Evolutionary conservation across 495 filamentous ascomycete genomes (phyloP).

Genomic region (Xylaria flabelliformis): DNA sequence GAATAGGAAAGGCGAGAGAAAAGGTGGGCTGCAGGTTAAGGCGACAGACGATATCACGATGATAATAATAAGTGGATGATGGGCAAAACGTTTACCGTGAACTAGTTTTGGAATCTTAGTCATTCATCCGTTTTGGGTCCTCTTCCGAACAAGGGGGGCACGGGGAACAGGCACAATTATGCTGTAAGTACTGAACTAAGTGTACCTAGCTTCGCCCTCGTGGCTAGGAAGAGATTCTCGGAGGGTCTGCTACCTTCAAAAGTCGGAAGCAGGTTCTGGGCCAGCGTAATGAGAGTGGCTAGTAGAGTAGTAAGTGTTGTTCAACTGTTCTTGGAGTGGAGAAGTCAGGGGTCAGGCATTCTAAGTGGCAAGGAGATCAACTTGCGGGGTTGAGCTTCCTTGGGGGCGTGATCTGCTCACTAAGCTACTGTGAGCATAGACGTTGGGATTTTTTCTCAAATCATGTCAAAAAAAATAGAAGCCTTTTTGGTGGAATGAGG

Average conservation of each 20-base stretch:
- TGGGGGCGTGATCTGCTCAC: conserved; percentile 3
- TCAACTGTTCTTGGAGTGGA: conserved; percentile 8
- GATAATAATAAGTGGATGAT: neutral
- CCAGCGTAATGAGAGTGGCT: neutral
- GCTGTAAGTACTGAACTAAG: neutral
- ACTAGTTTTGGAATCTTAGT: conserved; percentile 11
- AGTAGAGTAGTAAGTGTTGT: neutral
- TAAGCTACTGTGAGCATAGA: conserved; percentile 2
- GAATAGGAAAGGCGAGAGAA: conserved; percentile 1
- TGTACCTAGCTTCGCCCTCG: neutral
- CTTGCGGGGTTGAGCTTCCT: conserved; percentile 17
- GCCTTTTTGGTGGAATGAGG: neutral
- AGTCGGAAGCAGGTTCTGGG: neutral
- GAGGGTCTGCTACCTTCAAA: conserved; percentile 8
- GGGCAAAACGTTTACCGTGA: conserved; percentile 21
- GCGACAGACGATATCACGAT: conserved; percentile 20
- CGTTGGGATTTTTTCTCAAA: neutral
- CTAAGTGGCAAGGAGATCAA: conserved; percentile 8
- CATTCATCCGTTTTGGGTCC: conserved; percentile 17
- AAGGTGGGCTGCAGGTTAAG: conserved; percentile 19
- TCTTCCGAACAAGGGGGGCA: conserved; percentile 5
- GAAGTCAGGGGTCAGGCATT: conserved; percentile 12
- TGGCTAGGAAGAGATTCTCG: conserved; percentile 14
- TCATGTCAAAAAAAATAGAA: neutral
- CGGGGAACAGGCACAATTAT: conserved; percentile 1